These are phyloP conservation scores for Claviceps quebecensis DNA, from an alignment of 2,329 filamentous ascomycete species.

Conservation along the genomic window DNA sequence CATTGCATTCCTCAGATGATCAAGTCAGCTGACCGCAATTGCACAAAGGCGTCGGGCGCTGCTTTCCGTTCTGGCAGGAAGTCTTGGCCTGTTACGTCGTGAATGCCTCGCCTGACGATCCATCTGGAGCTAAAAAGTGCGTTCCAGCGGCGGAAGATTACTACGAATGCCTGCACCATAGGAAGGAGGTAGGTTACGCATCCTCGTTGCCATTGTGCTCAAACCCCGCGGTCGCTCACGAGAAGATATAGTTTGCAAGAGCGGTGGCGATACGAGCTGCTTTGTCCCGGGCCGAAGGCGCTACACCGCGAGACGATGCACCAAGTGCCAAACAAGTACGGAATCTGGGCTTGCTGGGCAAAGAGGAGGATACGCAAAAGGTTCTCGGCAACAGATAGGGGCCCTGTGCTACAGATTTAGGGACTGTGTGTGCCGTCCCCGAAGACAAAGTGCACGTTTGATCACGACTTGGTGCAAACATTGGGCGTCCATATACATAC, in stretches of 20 bases:
- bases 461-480: not conserved
- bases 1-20: not conserved
- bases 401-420: not conserved
- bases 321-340: conserved; percentile 78
- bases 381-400: conserved; percentile 27
- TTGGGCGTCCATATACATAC: not conserved
- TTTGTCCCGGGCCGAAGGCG: conserved; percentile 65
- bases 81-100: conserved; percentile 96
- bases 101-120: conserved; percentile 69
- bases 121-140: conserved; percentile 78
- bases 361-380: conserved; percentile 65
- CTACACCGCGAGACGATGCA: conserved; percentile 63
- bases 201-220: not conserved
- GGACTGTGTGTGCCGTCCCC: not conserved
- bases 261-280: conserved; percentile 67
- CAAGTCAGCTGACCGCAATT: conserved; percentile 10
- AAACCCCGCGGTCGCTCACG: conserved; percentile 8
- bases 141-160: conserved; percentile 80
- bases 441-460: not conserved
- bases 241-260: conserved; percentile 52
- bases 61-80: conserved; percentile 99
- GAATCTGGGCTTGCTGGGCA: conserved; percentile 69
- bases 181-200: conserved; percentile 69
- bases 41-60: conserved; percentile 50
- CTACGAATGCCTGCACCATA: conserved; percentile 97